Conservation (phyloP, 1,139 yeast species). For the Debaryomyces nepalensis region DNA sequence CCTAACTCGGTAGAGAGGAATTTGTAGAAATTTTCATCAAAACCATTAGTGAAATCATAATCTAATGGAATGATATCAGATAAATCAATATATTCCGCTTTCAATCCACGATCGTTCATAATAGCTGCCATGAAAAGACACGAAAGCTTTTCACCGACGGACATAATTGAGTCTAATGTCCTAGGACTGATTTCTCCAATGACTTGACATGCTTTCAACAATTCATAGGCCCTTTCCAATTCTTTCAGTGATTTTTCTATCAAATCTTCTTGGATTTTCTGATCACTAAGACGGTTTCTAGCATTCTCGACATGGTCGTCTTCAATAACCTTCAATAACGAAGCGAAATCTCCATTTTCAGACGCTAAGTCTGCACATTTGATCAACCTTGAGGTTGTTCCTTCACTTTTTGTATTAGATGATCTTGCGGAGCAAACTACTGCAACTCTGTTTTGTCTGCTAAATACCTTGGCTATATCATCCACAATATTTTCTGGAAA, state of each 20-base stretch:
- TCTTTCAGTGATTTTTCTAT: constrained; percentile 63
- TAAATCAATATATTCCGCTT: constrained; percentile 78
- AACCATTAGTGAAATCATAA: constrained; percentile 53
- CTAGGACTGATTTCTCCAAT: constrained; percentile 91
- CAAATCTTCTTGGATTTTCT: constrained; percentile 51
- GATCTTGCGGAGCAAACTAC: constrained; percentile 97
- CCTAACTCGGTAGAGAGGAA: constrained; percentile 66
- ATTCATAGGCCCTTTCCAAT: constrained; percentile 66
- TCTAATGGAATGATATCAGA: constrained; percentile 70
- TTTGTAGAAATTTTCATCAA: constrained; percentile 73
- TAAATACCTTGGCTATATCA: constrained; percentile 74
- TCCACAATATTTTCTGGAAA: constrained; percentile 84
- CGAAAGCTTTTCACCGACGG: constrained; percentile 90
- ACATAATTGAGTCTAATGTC: constrained; percentile 87
- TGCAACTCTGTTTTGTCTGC: constrained; percentile 71
- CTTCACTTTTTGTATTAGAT: constrained; percentile 87
- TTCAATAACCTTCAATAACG: constrained; percentile 64
- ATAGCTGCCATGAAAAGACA: constrained; percentile 87
- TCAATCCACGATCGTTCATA: constrained; percentile 78
- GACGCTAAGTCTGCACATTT: constrained; percentile 81
- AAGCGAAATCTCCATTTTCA: constrained; percentile 54
- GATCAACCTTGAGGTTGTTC: constrained; percentile 86
- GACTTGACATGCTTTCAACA: constrained; percentile 83
- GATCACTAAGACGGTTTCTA: constrained; percentile 50
- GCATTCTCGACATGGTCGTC: constrained; percentile 84